Conservation (phyloP, 352 stramenopile genomes). For the Globisporangium cystogenes region DNA sequence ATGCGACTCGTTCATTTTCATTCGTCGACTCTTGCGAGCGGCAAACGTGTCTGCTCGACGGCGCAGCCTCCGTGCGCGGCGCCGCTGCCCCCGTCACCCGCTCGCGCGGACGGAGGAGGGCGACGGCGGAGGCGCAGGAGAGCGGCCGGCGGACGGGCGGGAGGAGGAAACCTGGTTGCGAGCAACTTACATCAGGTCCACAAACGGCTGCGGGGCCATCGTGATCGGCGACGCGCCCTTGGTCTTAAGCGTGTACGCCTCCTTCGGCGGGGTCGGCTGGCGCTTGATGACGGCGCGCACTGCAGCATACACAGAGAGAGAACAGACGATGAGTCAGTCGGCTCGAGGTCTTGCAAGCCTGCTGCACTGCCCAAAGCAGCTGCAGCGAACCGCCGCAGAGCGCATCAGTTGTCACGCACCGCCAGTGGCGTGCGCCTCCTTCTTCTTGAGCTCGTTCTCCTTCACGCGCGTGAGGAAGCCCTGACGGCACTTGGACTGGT, state of each 20-base stretch:
- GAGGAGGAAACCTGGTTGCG: slow-evolving; percentile 9
- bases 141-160: slow-evolving; percentile 2
- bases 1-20: slow-evolving; percentile 46
- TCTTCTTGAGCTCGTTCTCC: slow-evolving; percentile 98
- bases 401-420: slow-evolving; percentile 38
- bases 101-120: neutral
- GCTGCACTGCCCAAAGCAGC: no score
- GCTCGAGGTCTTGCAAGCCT: neutral
- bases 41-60: slow-evolving; percentile 15
- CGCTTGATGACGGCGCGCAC: slow-evolving; percentile 94
- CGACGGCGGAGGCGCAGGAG: neutral
- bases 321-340: neutral
- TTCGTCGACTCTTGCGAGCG: slow-evolving; percentile 35
- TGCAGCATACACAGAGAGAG: slow-evolving; percentile 5
- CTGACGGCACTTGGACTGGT: slow-evolving; percentile 97
- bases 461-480: slow-evolving; percentile 98
- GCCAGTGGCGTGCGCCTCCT: slow-evolving; percentile 90
- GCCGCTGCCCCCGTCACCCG: neutral
- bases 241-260: slow-evolving; percentile 92
- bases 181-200: slow-evolving; percentile 96
- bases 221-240: slow-evolving; percentile 91
- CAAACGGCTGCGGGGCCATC: slow-evolving; percentile 97
- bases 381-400: neutral
- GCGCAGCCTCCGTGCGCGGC: neutral
- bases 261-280: slow-evolving; percentile 92